A percentile compares a stretch with the other conserved stretches of the same genome.
Evolutionary conservation across 78 protist genomes (phyloP).

Genomic region (Dictyostelium discoideum): DNA sequence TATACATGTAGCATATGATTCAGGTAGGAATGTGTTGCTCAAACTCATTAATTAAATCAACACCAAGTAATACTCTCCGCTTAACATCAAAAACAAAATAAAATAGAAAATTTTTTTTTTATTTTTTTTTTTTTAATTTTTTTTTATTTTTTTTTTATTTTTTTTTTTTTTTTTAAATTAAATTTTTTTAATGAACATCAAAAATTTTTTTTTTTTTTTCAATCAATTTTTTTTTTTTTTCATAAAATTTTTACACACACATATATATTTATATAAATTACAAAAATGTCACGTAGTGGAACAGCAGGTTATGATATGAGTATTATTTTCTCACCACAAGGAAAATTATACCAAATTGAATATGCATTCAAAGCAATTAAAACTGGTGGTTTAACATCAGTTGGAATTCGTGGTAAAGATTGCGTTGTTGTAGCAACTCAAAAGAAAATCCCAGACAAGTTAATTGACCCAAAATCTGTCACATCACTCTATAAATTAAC

Average conservation of each 20-base stretch:
- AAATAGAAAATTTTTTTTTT: too few species aligned
- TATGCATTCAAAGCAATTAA: constrained; percentile 98
- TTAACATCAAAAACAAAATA: too few species aligned
- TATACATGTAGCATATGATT: too few species aligned
- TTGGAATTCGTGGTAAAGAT: constrained; percentile 96
- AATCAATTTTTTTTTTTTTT: background rate
- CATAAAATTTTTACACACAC: background rate
- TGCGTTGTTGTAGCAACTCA: constrained; percentile 92
- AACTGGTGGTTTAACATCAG: constrained; percentile 90
- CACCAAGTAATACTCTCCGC: too few species aligned
- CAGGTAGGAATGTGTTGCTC: too few species aligned
- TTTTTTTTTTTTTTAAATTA: background rate
- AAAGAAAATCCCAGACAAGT: constrained; percentile 97
- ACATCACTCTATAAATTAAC: constrained; percentile 92
- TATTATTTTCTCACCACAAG: constrained; percentile 98
- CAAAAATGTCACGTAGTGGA: constrained; percentile 64
- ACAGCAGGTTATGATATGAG: constrained; percentile 97
- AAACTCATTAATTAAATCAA: too few species aligned
- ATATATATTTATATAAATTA: background rate
- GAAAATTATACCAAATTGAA: constrained; percentile 98
- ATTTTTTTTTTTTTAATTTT: background rate
- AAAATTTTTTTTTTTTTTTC: background rate
- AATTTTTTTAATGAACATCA: too few species aligned
- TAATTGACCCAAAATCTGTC: constrained; percentile 91
- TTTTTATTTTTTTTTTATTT: background rate